Evolutionary conservation across 768 basidiomycete genomes (phyloP), one percentile per base, ranked within the genome.

Genomic region (Leccinum obscurum): DNA sequence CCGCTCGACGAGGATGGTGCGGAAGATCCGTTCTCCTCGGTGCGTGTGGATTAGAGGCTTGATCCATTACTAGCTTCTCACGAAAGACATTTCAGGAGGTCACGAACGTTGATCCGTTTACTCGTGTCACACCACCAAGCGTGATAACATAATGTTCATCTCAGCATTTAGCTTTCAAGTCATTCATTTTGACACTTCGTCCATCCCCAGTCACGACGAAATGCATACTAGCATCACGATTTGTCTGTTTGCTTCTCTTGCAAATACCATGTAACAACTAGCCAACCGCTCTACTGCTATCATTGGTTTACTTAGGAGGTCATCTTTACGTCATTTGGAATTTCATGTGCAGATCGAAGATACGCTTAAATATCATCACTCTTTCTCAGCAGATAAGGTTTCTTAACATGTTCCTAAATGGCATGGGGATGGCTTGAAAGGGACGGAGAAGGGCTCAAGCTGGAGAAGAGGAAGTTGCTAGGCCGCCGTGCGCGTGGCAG

Each of bases 1-100:
- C 70, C 70, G 1, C 65, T 72, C 14, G 66, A 72, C 11, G 65
- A 65, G 30, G 70, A 73, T 2, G 70, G 70, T 8, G 55, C 6
- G 2, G 65, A 72, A 37, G 72, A 71, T 51, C 58, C 32, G 2
- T 55, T 68, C 5, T 66, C 63, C 37, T 35, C 54, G 9, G 68
- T 69, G 24, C 53, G 68, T 54, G 17, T 57, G 14, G 20, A 46
- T 46, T 20, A 46, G 10, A 20, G 20, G 20, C 10, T 46, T 20
- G 20, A 20, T 46, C 44, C 10, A 46, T 20, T 46, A 11, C n/a
- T 20, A 46, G 24, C 8, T 52, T 57, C 60, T 67, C 46, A 66
- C 24, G 4, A 0, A 26, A 22, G 54, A 4, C 6, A 34, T 53
- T 34, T 48, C 35, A 69, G 66, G 56, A 41, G 4, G 30, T 62